phyloP scores from a whole-genome alignment of 257 asterid genomes.

The Nicotiana obtusifolia region DNA sequence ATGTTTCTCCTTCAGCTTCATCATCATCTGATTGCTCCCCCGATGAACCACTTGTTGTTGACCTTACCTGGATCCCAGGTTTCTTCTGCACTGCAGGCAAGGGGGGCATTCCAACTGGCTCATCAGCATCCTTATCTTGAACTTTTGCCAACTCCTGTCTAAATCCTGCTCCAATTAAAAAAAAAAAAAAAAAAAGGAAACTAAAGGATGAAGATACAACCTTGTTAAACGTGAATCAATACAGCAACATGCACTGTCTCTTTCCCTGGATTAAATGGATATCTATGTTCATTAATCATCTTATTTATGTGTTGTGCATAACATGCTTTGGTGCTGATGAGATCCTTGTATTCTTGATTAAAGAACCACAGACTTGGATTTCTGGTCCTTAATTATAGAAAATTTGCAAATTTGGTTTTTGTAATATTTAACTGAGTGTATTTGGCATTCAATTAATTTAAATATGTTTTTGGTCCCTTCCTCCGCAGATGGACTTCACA shows the following conservation, averaged over 20 bases:
- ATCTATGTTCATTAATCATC: background rate
- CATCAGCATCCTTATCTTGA: constrained; percentile 50
- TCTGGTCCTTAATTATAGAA: background rate
- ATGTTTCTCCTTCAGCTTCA: constrained; percentile 77
- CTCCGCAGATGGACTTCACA: background rate
- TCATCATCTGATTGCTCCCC: constrained; percentile 88
- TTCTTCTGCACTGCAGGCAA: constrained; percentile 54
- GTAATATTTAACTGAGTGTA: background rate
- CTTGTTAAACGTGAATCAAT: background rate
- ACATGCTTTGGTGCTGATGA: background rate
- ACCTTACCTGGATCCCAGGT: constrained; percentile 54
- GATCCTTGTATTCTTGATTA: background rate
- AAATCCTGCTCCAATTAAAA: constrained; percentile 29
- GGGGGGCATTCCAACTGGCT: constrained; percentile 43
- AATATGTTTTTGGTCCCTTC: background rate
- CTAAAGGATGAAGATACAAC: background rate
- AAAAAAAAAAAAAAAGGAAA: background rate
- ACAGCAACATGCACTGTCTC: background rate
- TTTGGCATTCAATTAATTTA: background rate
- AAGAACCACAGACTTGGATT: background rate
- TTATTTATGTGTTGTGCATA: background rate
- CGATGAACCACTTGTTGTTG: constrained; percentile 86
- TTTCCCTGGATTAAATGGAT: background rate
- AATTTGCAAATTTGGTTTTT: background rate
- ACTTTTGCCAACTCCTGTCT: constrained; percentile 40